Evolutionary conservation across 257 asterid species (phyloP).

Genomic region (Solanum arcanum): DNA sequence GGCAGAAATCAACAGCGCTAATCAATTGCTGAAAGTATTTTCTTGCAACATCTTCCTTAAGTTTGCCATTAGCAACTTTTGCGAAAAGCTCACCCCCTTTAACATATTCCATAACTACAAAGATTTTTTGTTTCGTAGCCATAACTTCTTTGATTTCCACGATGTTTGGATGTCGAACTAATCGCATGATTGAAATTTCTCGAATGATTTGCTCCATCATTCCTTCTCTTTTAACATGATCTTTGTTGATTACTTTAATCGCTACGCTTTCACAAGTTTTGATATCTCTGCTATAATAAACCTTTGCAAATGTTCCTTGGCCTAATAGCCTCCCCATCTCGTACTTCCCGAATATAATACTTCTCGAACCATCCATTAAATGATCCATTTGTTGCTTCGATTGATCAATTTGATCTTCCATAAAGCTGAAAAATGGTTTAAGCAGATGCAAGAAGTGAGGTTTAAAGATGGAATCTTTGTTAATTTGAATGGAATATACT

Average conservation of each 20-base stretch:
- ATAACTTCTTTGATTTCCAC: slow-evolving; percentile 70
- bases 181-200: slow-evolving; percentile 63
- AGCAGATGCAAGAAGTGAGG: neutral
- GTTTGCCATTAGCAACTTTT: slow-evolving; percentile 37
- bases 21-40: slow-evolving; percentile 74
- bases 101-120: slow-evolving; percentile 63
- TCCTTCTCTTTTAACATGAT: slow-evolving; percentile 41
- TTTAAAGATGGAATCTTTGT: neutral
- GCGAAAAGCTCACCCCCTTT: slow-evolving; percentile 79
- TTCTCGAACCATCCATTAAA: slow-evolving; percentile 4
- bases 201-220: slow-evolving; percentile 57
- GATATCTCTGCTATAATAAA: slow-evolving; percentile 48
- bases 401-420: slow-evolving; percentile 1
- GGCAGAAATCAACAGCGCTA: slow-evolving; percentile 71
- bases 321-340: slow-evolving; percentile 74
- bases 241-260: slow-evolving; percentile 61
- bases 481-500: neutral
- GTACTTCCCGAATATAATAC: slow-evolving; percentile 52
- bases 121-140: slow-evolving; percentile 73
- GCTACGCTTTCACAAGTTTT: slow-evolving; percentile 57
- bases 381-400: neutral
- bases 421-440: neutral
- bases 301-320: slow-evolving; percentile 78
- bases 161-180: slow-evolving; percentile 72
- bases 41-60: slow-evolving; percentile 42